These are phyloP conservation scores for Eragrostis nindensis DNA, from an alignment of 176 grass and related monocot species.

Conservation along the genomic window DNA sequence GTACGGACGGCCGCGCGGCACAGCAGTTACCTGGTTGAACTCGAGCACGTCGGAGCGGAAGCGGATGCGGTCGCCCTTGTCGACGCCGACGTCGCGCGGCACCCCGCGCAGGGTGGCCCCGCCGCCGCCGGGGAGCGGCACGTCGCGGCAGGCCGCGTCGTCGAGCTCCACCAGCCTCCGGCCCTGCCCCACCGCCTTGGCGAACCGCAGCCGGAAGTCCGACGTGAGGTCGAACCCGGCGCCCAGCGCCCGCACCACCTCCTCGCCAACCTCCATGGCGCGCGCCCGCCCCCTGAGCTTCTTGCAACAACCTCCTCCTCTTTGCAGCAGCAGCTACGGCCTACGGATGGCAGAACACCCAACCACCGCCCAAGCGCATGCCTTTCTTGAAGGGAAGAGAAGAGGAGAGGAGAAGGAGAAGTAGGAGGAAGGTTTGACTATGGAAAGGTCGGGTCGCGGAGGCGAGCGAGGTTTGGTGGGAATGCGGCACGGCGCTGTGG, in stretches of 20 bases:
- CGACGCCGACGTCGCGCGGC: conserved; percentile 75
- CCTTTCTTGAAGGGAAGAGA: neutral
- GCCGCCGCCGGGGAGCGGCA: conserved; percentile 68
- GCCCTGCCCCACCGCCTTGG: conserved; percentile 51
- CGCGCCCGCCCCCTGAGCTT: neutral
- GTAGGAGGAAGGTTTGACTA: conserved; percentile 51
- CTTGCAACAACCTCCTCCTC: neutral
- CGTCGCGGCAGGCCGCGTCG: conserved; percentile 59
- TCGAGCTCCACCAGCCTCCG: conserved; percentile 76
- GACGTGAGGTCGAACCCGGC: conserved; percentile 82
- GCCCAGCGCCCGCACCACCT: conserved; percentile 66
- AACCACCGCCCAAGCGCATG: neutral
- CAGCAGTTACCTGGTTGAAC: conserved; percentile 90
- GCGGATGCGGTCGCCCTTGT: conserved; percentile 91
- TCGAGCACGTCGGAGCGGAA: conserved; percentile 95
- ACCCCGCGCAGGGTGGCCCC: conserved; percentile 61
- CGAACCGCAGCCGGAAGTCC: conserved; percentile 90
- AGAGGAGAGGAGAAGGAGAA: neutral
- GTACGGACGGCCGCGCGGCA: neutral
- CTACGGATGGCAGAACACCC: neutral
- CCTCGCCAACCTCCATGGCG: conserved; percentile 54
- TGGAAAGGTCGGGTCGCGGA: conserved; percentile 5
- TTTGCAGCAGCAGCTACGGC: too few species aligned
- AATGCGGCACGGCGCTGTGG: neutral
- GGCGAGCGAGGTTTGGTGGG: conserved; percentile 30